Base-by-base conservation (phyloP, 208 protist genomes). In the Phytomonas sp. region DNA sequence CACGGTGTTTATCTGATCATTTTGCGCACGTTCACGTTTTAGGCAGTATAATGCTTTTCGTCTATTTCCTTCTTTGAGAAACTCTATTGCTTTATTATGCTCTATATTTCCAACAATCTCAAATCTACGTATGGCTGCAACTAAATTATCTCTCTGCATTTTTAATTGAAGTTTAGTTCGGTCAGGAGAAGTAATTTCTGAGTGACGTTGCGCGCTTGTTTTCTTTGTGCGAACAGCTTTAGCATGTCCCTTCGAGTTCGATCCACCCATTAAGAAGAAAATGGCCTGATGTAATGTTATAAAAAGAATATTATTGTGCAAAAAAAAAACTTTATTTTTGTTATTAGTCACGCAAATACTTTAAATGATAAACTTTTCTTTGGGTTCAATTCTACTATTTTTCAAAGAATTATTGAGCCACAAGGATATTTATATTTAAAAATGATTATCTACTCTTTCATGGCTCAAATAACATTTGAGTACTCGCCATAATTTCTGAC, bases 1-100 rank as follows among this genome's bases (percentile, higher is more conserved):
- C 30, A 93, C 78, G 49, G 69, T 74, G 31, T 71, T 69, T 49
- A 95, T 82, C 63, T 92, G 87, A 12, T 76, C 64, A 29, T 72
- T 32, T 63, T 95, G 90, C 2, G 72, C 66, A 66, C 84, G 78
- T 71, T 92, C 79, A 12, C 86, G 75, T 59, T 92, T 95, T 10
- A 95, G 68, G 67, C 87, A 93, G 73, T 91, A 93, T n/a, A 93
- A 68, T 0, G 90, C 90, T 65, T 87, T 84, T 34, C 80, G 61
- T 68, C 83, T 85, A 71, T 93, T 86, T 5, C 87, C 90, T n/a
- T 66, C 69, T 32, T 69, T 77, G 65, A 93, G 60, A 40, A 92
- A 84, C 62, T 87, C 78, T 60, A 74, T 80, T 33, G 90, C 90
- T 63, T 87, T 85, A 10, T 75, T 75, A n/a, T 84, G 81, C 73